Evolutionary conservation across 805 yeast genomes (phyloP).

Genomic region (Debaryomyces maramus): DNA sequence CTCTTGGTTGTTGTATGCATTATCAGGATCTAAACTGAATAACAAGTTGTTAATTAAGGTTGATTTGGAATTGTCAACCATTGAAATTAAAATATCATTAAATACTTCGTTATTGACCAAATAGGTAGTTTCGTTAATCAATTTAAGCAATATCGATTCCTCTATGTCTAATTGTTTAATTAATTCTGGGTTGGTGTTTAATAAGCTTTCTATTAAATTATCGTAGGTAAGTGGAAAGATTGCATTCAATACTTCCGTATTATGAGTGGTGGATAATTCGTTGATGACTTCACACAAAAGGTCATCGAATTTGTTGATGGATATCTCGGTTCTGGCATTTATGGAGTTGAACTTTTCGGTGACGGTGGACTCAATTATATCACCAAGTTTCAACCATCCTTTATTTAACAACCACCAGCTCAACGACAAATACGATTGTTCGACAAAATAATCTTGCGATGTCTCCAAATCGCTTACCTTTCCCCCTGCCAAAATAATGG

Average conservation of each 20-base stretch:
- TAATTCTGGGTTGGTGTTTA: conserved; percentile 46
- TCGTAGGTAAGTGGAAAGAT: conserved; percentile 41
- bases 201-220: conserved; percentile 46
- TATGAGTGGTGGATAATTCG: conserved; percentile 18
- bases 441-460: conserved; percentile 52
- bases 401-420: conserved; percentile 93
- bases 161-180: conserved; percentile 36
- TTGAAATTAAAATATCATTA: conserved; percentile 27
- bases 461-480: conserved; percentile 19
- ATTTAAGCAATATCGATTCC: conserved; percentile 37
- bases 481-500: conserved; percentile 67
- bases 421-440: conserved; percentile 80
- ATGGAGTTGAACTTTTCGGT: conserved; percentile 58
- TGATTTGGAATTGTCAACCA: conserved; percentile 35
- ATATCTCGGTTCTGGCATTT: conserved; percentile 71
- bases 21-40: conserved; percentile 22
- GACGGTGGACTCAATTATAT: conserved; percentile 56
- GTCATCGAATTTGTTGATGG: conserved; percentile 57
- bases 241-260: conserved; percentile 17
- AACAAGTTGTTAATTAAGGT: conserved; percentile 36
- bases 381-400: conserved; percentile 69
- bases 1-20: conserved; percentile 13
- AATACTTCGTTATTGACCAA: conserved; percentile 38
- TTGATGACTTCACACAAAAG: conserved; percentile 20
- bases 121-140: conserved; percentile 47